Base-by-base conservation (phyloP, 108 stramenopile species). In the Seminavis robusta region DNA sequence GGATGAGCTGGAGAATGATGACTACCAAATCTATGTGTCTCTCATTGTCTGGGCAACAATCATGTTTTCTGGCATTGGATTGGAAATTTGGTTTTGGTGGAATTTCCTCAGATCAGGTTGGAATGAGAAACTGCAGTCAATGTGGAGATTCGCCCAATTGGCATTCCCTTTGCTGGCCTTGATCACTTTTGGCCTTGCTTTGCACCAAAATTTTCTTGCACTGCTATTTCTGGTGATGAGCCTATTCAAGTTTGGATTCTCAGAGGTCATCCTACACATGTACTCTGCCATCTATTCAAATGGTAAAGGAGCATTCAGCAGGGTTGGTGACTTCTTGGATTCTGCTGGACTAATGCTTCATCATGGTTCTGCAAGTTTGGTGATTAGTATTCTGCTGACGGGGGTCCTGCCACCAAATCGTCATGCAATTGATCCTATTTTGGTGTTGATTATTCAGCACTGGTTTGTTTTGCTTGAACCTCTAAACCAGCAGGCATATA, bases 191-290 rank as follows among this genome's bases (percentile, higher is more conserved):
- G 59, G 47, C 2, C 36, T 61, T 23, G 47, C 59, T 16, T 15
- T 49, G 1, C 20, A 10, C 31, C 33, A 37, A 10, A 49, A 61
- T 28, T 61, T 23, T 24, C 31, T 61, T 25, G 33, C 48, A 25
- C 30, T 61, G 10, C 50, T 30, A 13, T n/a, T 50, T 13, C 10
- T 50, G 11, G 59, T 61, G 17, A 6, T 40, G 20, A 16, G 33
- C 25, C 19, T 61, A 11, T 61, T 31, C 34, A 61, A 61, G 47
- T 50, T 48, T 49, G 59, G 59, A 4, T 50, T 50, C 20, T 48
- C 47, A 36, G 59, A 61, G 25, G 24, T 33, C 4, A 3, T 61
- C 1, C 3, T 50, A 28, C 38, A 50, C 31, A 13, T 48, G 3
- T 37, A 49, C 25, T 15, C 15, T 34, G 59, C 47, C 15, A 24